Evolutionary conservation across 2,329 filamentous ascomycete species (phyloP), one percentile per base, ranked within the genome.

Genomic region (Aspergillus sergii): DNA sequence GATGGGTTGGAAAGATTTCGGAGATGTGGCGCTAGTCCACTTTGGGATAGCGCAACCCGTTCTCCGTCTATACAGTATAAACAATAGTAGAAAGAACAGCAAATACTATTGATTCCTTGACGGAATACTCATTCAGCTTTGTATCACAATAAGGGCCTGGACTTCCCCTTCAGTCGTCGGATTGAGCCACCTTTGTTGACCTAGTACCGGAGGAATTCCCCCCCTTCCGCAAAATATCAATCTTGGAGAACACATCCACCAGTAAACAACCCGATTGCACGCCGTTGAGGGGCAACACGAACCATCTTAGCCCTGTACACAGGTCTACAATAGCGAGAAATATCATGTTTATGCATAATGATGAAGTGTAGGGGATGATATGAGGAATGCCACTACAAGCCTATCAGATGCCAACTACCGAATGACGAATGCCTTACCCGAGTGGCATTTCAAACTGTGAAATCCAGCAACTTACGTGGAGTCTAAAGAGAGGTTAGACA

Each of bases 1-100:
- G 61, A 66, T 63, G 67, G 64, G 53, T 63, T 61, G 62, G 66
- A 68, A 70, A 70, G 69, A 72, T 68, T 71, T 72, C 70, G 64
- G 71, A 69, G 63, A 64, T 64, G 12, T 28, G 36, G 39, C 65
- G 62, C 71, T 72, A 72, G 66, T 63, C 69, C 65, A 6, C 23
- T 59, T 69, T 56, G n/a, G 68, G 66, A 62, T 68, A 66, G 68
- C 28, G 53, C 23, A 16, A 2, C 12, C 23, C 32, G 32, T 54
- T 51, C 9, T n/a, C 16, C 23, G 45, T 48, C 14, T 48, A 48
- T n/a, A 26, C 39, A 48, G 45, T 4, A 48, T 14, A 23, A 48
- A 48, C 21, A 23, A 48, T 16, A 14, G 34, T 28, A 16, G 23
- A 23, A 23, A 46, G 23, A 30, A 50, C 28, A 51, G 48, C 28